Conservation (phyloP, 2,329 filamentous ascomycete genomes). For the Talaromyces marneffei region DNA sequence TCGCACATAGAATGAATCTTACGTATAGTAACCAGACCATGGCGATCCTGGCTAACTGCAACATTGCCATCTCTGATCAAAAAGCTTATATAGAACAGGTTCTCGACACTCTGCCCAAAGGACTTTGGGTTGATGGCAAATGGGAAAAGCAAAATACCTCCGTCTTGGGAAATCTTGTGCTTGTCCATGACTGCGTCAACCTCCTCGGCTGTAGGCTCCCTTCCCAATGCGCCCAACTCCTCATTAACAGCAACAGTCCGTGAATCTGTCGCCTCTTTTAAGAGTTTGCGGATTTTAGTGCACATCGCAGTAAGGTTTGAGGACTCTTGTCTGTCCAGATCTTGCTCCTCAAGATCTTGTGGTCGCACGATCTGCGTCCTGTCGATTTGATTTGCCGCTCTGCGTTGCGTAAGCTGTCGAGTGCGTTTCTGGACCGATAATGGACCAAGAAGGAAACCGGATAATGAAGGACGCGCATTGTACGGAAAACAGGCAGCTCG, state of each 20-base stretch:
- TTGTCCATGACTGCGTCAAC: conserved; percentile 54
- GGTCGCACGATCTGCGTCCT: conserved; percentile 65
- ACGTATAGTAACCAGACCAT: conserved; percentile 75
- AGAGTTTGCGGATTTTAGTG: conserved; percentile 61
- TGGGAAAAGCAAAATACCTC: conserved; percentile 71
- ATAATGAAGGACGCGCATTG: conserved; percentile 67
- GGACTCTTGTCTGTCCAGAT: conserved; percentile 69
- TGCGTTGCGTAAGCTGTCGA: conserved; percentile 64
- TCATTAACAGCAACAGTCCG: conserved; percentile 46
- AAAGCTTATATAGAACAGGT: conserved; percentile 94
- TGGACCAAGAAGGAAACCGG: conserved; percentile 81
- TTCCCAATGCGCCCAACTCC: conserved; percentile 29
- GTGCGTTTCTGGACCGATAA: conserved; percentile 81
- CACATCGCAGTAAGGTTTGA: conserved; percentile 76
- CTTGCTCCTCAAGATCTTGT: conserved; percentile 67
- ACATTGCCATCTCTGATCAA: conserved; percentile 80
- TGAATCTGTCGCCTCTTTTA: conserved; percentile 44
- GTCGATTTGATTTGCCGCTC: conserved; percentile 61
- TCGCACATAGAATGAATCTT: conserved; percentile 36
- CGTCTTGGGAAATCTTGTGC: conserved; percentile 60
- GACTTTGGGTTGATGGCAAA: conserved; percentile 87
- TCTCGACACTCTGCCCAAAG: conserved; percentile 93
- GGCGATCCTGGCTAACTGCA: conserved; percentile 65
- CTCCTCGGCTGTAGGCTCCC: conserved; percentile 35
- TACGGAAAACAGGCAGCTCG: conserved; percentile 67